Percentiles rank a stretch among this genome's conserved stretches.
phyloP scores from a whole-genome alignment of 306 rosid species.

The Rubus parviflorus region DNA sequence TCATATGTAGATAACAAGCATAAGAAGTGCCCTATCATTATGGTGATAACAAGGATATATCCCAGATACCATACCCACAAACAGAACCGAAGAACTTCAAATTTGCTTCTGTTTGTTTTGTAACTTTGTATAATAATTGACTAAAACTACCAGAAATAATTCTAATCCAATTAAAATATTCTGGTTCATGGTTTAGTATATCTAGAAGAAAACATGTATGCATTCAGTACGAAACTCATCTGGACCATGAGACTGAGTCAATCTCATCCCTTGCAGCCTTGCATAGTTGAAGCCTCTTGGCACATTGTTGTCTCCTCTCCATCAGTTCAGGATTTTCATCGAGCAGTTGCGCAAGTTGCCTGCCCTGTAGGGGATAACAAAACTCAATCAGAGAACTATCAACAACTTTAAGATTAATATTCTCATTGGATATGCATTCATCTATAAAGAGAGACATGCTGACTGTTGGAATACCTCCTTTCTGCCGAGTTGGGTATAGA shows the following conservation, averaged over 20 bases:
- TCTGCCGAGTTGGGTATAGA: constrained; percentile 45
- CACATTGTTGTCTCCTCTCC: constrained; percentile 48
- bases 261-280: constrained; percentile 58
- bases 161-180: not conserved
- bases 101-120: not conserved
- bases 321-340: constrained; percentile 42
- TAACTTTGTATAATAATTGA: not conserved
- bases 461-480: constrained; percentile 34
- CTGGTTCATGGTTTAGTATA: not conserved
- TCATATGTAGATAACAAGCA: not conserved
- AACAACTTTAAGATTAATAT: not conserved
- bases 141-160: not conserved
- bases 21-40: not conserved
- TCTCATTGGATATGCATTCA: not conserved
- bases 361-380: constrained; percentile 27
- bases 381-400: constrained; percentile 1
- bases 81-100: not conserved
- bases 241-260: constrained; percentile 49
- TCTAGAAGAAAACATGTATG: not conserved
- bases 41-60: not conserved
- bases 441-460: not conserved
- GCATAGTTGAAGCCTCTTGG: constrained; percentile 50
- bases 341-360: constrained; percentile 41
- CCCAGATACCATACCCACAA: not conserved
- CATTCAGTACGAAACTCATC: not conserved